phyloP scores from a whole-genome alignment of 1,284 basidiomycete genomes.

The Xerocomus amazonicus region DNA sequence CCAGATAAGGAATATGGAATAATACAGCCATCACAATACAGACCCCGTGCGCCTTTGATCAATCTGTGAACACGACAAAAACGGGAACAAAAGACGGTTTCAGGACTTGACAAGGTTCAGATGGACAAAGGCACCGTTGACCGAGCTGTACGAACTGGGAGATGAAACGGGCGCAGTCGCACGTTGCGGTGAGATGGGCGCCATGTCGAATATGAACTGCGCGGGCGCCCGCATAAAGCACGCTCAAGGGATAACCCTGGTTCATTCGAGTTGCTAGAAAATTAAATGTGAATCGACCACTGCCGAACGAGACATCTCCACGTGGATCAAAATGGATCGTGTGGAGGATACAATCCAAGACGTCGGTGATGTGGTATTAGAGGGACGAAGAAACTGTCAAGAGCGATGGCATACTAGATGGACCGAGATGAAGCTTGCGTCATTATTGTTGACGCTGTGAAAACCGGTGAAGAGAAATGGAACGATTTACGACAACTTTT shows the following conservation, averaged over 20 bases:
- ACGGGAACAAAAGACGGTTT: not conserved
- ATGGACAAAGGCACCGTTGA: no score
- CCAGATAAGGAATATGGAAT: not conserved
- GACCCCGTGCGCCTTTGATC: not conserved
- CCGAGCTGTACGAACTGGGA: no score
- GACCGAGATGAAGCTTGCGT: conserved; percentile 9
- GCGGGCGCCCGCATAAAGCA: conserved; percentile 6
- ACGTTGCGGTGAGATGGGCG: conserved; percentile 18
- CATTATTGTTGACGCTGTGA: conserved; percentile 15
- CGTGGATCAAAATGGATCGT: conserved; percentile 8
- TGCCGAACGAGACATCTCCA: not conserved
- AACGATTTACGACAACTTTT: conserved; percentile 21
- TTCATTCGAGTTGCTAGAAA: not conserved
- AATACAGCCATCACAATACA: not conserved
- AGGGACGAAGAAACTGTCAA: conserved; percentile 3
- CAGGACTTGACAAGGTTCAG: not conserved
- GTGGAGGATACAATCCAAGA: not conserved
- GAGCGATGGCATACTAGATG: not conserved
- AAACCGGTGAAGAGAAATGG: conserved; percentile 4
- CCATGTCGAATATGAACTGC: conserved; percentile 1
- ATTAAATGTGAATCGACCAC: not conserved
- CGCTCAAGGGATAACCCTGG: not conserved
- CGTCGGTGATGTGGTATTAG: conserved; percentile 15
- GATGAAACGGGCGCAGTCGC: conserved; percentile 5
- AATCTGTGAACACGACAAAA: not conserved